Evolutionary conservation across 176 grass and related monocot species (phyloP).

Genomic region (Themeda triandra): DNA sequence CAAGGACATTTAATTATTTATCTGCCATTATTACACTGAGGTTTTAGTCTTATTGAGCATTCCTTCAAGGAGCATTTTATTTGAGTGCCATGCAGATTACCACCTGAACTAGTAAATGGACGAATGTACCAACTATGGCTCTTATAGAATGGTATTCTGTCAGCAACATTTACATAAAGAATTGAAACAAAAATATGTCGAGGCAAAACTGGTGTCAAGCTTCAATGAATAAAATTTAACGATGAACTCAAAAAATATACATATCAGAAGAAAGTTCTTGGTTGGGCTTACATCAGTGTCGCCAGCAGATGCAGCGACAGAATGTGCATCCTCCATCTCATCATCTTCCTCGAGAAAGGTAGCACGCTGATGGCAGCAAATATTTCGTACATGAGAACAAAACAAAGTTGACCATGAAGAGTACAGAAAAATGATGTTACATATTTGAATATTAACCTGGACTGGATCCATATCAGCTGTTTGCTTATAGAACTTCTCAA

Average conservation of each 20-base stretch:
- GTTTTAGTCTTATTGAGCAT: constrained; percentile 3
- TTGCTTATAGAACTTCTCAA: constrained; percentile 86
- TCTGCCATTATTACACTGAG: neutral
- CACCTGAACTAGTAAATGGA: neutral
- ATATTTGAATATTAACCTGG: constrained; percentile 52
- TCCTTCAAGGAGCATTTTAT: neutral
- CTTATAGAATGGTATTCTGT: neutral
- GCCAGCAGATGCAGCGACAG: constrained; percentile 71
- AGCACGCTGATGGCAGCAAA: constrained; percentile 66
- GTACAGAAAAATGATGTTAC: neutral
- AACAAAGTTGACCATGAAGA: constrained; percentile 3
- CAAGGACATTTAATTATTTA: constrained; percentile 15
- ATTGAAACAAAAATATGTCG: neutral
- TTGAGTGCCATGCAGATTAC: neutral
- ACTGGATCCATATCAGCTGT: constrained; percentile 85
- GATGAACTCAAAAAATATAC: neutral
- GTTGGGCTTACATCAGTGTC: constrained; percentile 68
- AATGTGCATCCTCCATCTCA: constrained; percentile 99
- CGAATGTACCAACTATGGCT: neutral
- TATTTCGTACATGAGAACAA: neutral
- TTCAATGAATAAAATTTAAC: neutral
- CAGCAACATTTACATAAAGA: neutral
- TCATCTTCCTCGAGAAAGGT: constrained; percentile 80
- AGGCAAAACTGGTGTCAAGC: no score
- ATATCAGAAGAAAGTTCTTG: constrained; percentile 15